Percentiles rank a stretch among this genome's conserved stretches.
These are phyloP conservation scores for Filosporella fistucella DNA, from an alignment of 495 filamentous ascomycete genomes.

Conservation along the genomic window DNA sequence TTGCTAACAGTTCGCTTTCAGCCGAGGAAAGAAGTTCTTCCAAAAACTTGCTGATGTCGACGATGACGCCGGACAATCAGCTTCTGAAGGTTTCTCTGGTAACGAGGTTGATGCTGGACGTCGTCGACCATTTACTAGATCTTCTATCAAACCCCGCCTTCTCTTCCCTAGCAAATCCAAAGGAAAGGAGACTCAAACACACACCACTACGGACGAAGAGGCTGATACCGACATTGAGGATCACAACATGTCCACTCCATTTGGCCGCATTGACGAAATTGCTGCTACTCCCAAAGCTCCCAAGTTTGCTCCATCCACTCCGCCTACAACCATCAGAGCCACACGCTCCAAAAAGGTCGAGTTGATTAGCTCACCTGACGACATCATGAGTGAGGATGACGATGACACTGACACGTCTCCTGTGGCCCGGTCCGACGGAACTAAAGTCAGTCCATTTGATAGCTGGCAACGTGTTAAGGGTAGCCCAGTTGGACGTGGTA, in stretches of 20 bases:
- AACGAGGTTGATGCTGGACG: slow-evolving; percentile 27
- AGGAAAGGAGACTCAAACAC: slow-evolving; percentile 35
- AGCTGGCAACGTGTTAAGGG: slow-evolving; percentile 60
- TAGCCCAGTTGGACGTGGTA: too few relatives aligned
- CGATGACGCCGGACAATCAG: slow-evolving; percentile 38
- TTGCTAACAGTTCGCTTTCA: slow-evolving; percentile 37
- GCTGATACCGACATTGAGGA: slow-evolving; percentile 57
- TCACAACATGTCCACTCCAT: slow-evolving; percentile 29
- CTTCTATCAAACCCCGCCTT: slow-evolving; percentile 75
- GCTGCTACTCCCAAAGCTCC: slow-evolving; percentile 47
- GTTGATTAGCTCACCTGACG: slow-evolving; percentile 28
- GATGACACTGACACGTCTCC: slow-evolving; percentile 22
- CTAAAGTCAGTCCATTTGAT: slow-evolving; percentile 59
- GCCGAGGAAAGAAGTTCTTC: slow-evolving; percentile 88
- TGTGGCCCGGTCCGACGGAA: slow-evolving; percentile 20
- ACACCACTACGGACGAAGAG: slow-evolving; percentile 29
- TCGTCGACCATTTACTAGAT: slow-evolving; percentile 59
- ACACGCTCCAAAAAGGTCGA: slow-evolving; percentile 36
- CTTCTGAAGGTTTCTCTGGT: slow-evolving; percentile 40
- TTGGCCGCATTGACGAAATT: slow-evolving; percentile 23
- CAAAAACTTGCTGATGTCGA: slow-evolving; percentile 52
- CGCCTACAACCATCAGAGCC: slow-evolving; percentile 49
- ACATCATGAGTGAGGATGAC: slow-evolving; percentile 25
- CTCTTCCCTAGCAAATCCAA: slow-evolving; percentile 63
- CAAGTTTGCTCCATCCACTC: slow-evolving; percentile 46